Evolutionary conservation across 768 basidiomycete genomes (phyloP).

Genomic region (Lactifluus hygrophoroides): DNA sequence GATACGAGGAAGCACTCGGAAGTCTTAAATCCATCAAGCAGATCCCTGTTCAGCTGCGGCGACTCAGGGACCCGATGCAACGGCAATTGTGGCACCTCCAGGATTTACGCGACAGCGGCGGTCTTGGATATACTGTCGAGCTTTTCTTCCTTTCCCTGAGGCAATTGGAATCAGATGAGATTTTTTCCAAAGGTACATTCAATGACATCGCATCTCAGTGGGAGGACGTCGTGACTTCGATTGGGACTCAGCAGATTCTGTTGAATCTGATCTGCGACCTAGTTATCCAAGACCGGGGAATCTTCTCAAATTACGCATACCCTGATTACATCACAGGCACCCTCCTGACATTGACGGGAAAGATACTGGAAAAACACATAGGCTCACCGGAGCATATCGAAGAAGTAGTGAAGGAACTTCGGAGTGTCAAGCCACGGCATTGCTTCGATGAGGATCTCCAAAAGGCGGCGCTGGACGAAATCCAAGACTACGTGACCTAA

Average conservation of each 20-base stretch:
- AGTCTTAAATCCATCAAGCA: not conserved
- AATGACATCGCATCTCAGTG: not conserved
- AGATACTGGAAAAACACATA: not conserved
- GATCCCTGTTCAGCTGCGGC: not conserved
- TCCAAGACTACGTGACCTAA: too few species aligned
- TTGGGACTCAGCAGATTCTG: not conserved
- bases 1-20: not conserved
- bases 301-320: not conserved
- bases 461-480: not conserved
- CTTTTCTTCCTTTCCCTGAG: constrained; percentile 4
- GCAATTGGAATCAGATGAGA: not conserved
- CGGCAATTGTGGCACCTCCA: constrained; percentile 5
- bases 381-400: not conserved
- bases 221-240: not conserved
- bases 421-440: not conserved
- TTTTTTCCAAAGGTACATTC: not conserved
- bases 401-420: not conserved
- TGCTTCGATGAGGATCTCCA: not conserved
- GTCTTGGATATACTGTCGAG: constrained; percentile 1
- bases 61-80: not conserved
- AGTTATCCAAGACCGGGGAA: not conserved
- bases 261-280: constrained; percentile 6
- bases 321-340: not conserved
- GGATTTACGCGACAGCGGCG: not conserved
- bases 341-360: not conserved